Conservation (phyloP, 2,329 filamentous ascomycete species). For the Fusarium musae region DNA sequence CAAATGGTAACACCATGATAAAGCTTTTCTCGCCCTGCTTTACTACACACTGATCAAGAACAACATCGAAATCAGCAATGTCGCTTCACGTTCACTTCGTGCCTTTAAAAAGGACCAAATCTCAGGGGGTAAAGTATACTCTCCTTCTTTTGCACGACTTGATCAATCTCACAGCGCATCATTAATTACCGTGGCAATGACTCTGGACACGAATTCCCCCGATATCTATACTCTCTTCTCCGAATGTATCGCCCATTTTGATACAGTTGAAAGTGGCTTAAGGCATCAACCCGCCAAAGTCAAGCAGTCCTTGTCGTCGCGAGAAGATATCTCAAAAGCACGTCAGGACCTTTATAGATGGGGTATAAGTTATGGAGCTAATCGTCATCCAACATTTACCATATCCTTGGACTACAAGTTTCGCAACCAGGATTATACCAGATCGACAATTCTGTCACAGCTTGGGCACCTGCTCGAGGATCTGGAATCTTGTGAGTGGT, state of each 20-base stretch:
- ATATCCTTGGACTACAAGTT: conserved; percentile 34
- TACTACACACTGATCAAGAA: not conserved
- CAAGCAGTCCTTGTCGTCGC: not conserved
- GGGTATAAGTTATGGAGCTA: conserved; percentile 17
- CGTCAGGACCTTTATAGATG: conserved; percentile 20
- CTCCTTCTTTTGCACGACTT: not conserved
- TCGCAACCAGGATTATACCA: conserved; percentile 14
- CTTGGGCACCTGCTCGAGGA: conserved; percentile 19
- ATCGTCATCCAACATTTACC: not conserved
- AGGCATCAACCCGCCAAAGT: not conserved
- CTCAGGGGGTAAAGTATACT: not conserved
- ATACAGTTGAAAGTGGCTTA: not conserved
- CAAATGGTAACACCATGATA: conserved; percentile 23
- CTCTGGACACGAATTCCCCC: not conserved
- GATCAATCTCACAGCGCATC: not conserved
- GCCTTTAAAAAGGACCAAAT: not conserved
- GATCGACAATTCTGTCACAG: conserved; percentile 1
- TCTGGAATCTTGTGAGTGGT: conserved; percentile 16
- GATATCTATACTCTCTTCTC: conserved; percentile 16
- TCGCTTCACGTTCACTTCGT: not conserved
- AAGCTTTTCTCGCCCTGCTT: conserved; percentile 4
- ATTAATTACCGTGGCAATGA: not conserved
- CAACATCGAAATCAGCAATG: not conserved
- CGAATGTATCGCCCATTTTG: conserved; percentile 10
- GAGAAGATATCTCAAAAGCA: not conserved